Conservation (phyloP, 2,329 filamentous ascomycete genomes). For the Teratosphaeria viscida region DNA sequence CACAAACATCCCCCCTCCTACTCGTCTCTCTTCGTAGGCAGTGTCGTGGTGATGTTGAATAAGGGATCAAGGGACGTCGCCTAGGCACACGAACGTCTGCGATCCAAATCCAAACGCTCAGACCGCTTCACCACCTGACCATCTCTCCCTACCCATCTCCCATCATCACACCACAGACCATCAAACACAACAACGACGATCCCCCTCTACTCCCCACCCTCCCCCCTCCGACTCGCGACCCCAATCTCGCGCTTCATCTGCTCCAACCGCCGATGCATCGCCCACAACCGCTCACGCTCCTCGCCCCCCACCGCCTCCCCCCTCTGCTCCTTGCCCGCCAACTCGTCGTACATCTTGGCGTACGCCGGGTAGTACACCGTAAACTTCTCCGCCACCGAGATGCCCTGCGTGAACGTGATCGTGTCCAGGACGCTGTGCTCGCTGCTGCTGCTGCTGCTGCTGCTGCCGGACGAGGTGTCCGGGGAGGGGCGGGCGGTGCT, state of each 20-base stretch:
- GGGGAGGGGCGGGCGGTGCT: slow-evolving; percentile 13
- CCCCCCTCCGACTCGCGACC: slow-evolving; percentile 24
- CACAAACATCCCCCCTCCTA: too few species aligned
- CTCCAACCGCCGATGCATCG: slow-evolving; percentile 44
- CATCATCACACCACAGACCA: too few species aligned
- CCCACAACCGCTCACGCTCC: slow-evolving; percentile 43
- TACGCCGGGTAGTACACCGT: slow-evolving; percentile 50
- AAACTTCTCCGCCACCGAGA: slow-evolving; percentile 41
- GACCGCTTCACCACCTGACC: too few species aligned
- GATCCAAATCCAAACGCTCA: too few species aligned
- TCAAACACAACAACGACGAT: not conserved
- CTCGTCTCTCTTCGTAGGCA: too few species aligned
- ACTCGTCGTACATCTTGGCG: slow-evolving; percentile 42
- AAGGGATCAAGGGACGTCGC: too few species aligned
- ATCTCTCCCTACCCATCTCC: too few species aligned
- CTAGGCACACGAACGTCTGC: too few species aligned
- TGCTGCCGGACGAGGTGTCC: slow-evolving; percentile 11
- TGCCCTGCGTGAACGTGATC: slow-evolving; percentile 32
- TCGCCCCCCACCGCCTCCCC: slow-evolving; percentile 22
- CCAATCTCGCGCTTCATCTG: slow-evolving; percentile 49
- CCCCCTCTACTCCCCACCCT: slow-evolving; percentile 3
- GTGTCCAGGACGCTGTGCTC: slow-evolving; percentile 12
- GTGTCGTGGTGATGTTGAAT: too few species aligned
- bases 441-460: slow-evolving; percentile 20
- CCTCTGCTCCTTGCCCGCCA: slow-evolving; percentile 26